A percentile compares a stretch with the other conserved stretches of the same genome.
Conservation (phyloP, 2,329 filamentous ascomycete genomes). For the Trematosphaeria pertusa region DNA sequence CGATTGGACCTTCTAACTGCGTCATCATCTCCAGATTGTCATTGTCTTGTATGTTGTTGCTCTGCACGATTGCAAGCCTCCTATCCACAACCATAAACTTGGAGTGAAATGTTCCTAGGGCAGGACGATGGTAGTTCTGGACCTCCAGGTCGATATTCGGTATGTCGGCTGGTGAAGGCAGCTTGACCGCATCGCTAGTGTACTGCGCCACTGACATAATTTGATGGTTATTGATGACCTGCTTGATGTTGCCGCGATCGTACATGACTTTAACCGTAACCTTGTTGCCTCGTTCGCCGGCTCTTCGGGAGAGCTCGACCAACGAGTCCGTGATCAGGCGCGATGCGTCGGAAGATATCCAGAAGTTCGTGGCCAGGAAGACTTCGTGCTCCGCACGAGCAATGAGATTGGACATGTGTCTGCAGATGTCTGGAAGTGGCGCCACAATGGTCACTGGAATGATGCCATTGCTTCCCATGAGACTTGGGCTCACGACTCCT, state of each 20-base stretch:
- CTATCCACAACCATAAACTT: slow-evolving; percentile 82
- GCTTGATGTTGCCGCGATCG: slow-evolving; percentile 71
- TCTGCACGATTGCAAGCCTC: slow-evolving; percentile 72
- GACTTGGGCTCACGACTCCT: slow-evolving; percentile 64
- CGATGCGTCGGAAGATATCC: slow-evolving; percentile 73
- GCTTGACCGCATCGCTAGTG: slow-evolving; percentile 59
- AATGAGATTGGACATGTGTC: slow-evolving; percentile 78
- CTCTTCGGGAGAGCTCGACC: slow-evolving; percentile 71
- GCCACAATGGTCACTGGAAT: slow-evolving; percentile 74
- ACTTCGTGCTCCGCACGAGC: slow-evolving; percentile 75
- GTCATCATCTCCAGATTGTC: slow-evolving; percentile 84
- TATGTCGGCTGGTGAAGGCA: slow-evolving; percentile 70
- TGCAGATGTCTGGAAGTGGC: slow-evolving; percentile 72
- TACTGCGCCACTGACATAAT: slow-evolving; percentile 65
- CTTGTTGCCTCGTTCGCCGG: slow-evolving; percentile 62
- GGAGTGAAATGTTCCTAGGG: slow-evolving; percentile 77
- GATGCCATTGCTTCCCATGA: slow-evolving; percentile 68
- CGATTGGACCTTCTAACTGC: slow-evolving; percentile 77
- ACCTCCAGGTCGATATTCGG: slow-evolving; percentile 76
- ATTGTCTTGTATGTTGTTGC: slow-evolving; percentile 80
- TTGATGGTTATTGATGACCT: slow-evolving; percentile 71
- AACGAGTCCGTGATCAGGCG: slow-evolving; percentile 72
- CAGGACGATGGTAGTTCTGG: slow-evolving; percentile 72
- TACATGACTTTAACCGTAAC: slow-evolving; percentile 78
- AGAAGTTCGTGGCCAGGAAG: slow-evolving; percentile 77